Evolutionary conservation across 495 filamentous ascomycete species (phyloP), one percentile per base, ranked within the genome.

Genomic region (Aspergillus saccharolyticus): DNA sequence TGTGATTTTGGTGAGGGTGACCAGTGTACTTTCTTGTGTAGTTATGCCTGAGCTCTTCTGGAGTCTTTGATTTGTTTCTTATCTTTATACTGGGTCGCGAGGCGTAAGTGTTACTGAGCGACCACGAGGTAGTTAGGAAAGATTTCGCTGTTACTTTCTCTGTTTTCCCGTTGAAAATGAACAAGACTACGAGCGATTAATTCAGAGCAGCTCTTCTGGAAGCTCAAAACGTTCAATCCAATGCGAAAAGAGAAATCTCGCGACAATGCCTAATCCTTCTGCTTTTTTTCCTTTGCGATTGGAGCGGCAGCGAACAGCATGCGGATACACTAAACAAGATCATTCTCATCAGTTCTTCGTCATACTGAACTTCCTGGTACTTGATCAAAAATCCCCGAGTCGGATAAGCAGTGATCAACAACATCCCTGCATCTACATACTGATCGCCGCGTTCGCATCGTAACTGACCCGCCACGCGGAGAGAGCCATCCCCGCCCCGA

Each of bases 371-470:
- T n/a, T n/a, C n/a, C n/a, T n/a, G n/a, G n/a, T n/a, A n/a, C n/a
- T n/a, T n/a, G n/a, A n/a, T n/a, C 72, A n/a, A 75, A 82, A 44
- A 89, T 81, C 45, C n/a, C n/a, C n/a, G n/a, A n/a, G n/a, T n/a
- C n/a, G n/a, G n/a, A n/a, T n/a, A n/a, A n/a, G n/a, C n/a, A n/a
- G n/a, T n/a, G n/a, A n/a, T n/a, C n/a, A n/a, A n/a, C n/a, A 89
- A 66, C 69, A 90, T 63, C 2, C 91, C 91, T 2, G 91, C 91
- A 70, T 96, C 85, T 54, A 82, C 83, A 0, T 96, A 21, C 84
- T 83, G 44, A 96, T 70, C 7, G 90, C 83, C 61, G 91, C 90
- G 9, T 87, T 83, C 28, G 74, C 63, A 96, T 80, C 0, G 91
- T 89, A 42, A 83, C 88, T n/a, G n/a, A 24, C 94, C 42, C 3